Evolutionary conservation across 2,329 filamentous ascomycete species (phyloP), one percentile per base, ranked within the genome.

Genomic region (Sclerotiophoma versabilis): DNA sequence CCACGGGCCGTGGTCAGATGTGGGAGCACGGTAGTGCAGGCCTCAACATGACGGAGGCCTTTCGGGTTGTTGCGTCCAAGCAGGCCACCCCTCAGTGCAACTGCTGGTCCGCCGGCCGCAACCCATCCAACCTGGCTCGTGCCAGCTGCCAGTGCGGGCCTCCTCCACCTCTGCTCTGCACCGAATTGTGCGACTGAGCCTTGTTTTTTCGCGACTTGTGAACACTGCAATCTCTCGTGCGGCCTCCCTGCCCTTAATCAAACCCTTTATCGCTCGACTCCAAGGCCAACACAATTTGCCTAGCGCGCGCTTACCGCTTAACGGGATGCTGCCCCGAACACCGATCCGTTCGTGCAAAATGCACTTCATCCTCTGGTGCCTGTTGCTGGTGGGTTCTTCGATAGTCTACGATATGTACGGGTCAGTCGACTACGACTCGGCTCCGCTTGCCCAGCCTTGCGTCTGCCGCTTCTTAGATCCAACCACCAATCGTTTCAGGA

Each of bases 161-260:
- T 41, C 34, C 33, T 53, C 49, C 43, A 49, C 45, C 45, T 46
- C 48, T 53, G 44, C 47, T 44, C 14, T 51, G 48, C 49, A 47
- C 42, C 51, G 44, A 46, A 55, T 60, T 52, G 57, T 53, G 47
- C 59, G 41, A 50, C 30, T 37, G 54, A 52, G 52, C 44, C 62
- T 59, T 63, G 54, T 58, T 60, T 62, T 58, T 63, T 57, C 43
- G 58, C 52, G 54, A 58, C 58, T 57, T 59, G 54, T 54, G 45
- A 54, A 63, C 51, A 57, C 55, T 62, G 60, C 60, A 64, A 65
- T 64, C 54, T 66, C 62, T 56, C 53, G 29, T 25, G 30, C 52
- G 37, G 42, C 36, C 32, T 58, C 44, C 52, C 52, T 52, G 53
- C 57, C 32, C 52, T 41, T 56, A 58, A 49, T 44, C 47, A 41